These are phyloP conservation scores for Leccinum subtestaceum DNA, from an alignment of 768 basidiomycete species.

Conservation along the genomic window DNA sequence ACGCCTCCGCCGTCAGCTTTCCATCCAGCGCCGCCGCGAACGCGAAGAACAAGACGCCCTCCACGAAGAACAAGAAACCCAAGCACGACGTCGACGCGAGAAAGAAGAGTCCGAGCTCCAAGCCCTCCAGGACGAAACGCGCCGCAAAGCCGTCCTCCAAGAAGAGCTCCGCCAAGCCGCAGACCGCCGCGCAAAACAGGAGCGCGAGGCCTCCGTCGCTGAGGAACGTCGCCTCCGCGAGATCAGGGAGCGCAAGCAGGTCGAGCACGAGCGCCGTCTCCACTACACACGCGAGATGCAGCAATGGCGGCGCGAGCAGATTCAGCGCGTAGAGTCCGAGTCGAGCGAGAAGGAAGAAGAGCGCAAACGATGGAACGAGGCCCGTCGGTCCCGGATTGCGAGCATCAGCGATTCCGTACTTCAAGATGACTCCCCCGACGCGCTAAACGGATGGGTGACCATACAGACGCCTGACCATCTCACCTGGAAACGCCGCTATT, in stretches of 20 bases:
- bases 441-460: constrained; percentile 58
- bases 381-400: constrained; percentile 38
- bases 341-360: constrained; percentile 44
- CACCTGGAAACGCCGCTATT: constrained; percentile 64
- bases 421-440: constrained; percentile 38
- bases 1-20: constrained; percentile 13
- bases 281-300: constrained; percentile 52
- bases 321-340: constrained; percentile 42
- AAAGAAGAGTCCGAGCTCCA: too few species aligned
- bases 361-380: constrained; percentile 39
- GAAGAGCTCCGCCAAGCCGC: constrained; percentile 40
- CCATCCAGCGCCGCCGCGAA: constrained; percentile 20
- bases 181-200: constrained; percentile 35
- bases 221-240: constrained; percentile 46
- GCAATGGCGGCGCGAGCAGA: constrained; percentile 51
- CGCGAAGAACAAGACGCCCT: constrained; percentile 43
- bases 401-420: constrained; percentile 47
- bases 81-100: constrained; percentile 22
- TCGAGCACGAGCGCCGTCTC: constrained; percentile 46
- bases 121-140: constrained; percentile 39
- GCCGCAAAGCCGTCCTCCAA: constrained; percentile 42
- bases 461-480: constrained; percentile 53
- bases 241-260: constrained; percentile 45
- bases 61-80: constrained; percentile 44
- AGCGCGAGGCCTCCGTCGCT: constrained; percentile 39